Conservation (phyloP, 129 eudicot genomes). For the Chrysanthemum makinoi region DNA sequence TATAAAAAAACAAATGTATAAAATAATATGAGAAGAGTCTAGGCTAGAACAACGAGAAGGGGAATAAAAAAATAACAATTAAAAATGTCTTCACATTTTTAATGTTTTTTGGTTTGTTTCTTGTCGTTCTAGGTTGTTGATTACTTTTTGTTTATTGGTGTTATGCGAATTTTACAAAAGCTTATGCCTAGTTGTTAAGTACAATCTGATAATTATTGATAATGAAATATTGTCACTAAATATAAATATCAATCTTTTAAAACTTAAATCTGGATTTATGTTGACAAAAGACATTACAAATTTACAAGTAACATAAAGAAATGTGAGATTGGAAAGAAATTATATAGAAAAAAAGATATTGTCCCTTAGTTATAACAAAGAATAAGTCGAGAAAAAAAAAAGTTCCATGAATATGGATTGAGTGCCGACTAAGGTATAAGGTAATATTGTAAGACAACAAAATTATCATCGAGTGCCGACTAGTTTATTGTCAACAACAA, state of each 20-base stretch:
- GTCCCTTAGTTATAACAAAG: slow-evolving; percentile 18
- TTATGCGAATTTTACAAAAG: not conserved
- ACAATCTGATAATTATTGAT: not conserved
- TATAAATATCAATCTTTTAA: not conserved
- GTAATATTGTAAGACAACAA: too few relatives aligned
- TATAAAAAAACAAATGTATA: not conserved
- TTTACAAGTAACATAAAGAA: not conserved
- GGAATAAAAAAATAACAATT: slow-evolving; percentile 17
- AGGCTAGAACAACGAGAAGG: slow-evolving; percentile 9
- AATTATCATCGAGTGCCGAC: too few relatives aligned
- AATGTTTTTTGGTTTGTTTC: not conserved
- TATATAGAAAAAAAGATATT: not conserved
- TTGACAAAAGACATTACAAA: not conserved
- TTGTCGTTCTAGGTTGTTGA: slow-evolving; percentile 11
- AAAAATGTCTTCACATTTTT: not conserved
- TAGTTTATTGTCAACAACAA: too few relatives aligned
- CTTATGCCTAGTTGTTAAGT: not conserved
- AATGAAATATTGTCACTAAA: not conserved
- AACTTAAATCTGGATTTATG: not conserved
- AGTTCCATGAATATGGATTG: slow-evolving; percentile 19
- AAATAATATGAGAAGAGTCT: slow-evolving; percentile 30
- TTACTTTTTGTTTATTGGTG: not conserved
- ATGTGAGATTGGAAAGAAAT: not conserved
- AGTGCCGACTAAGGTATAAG: slow-evolving; percentile 9
- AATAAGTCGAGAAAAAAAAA: slow-evolving; percentile 12